These are phyloP conservation scores for Cadophora gregata DNA, from an alignment of 2,329 filamentous ascomycete species.

Conservation along the genomic window DNA sequence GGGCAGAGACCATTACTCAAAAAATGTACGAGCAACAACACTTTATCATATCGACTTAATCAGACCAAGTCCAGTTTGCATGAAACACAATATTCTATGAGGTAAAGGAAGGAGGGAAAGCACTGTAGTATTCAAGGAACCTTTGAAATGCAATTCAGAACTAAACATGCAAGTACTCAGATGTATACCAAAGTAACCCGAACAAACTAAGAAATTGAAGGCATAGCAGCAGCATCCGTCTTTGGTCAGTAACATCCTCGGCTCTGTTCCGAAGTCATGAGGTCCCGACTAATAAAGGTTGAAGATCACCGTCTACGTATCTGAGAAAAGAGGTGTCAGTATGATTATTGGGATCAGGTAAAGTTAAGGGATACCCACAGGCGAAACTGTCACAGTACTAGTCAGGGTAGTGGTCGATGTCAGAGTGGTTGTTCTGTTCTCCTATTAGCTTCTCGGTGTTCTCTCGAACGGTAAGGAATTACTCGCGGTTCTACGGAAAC, in stretches of 20 bases:
- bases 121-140: too few relatives aligned
- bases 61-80: not conserved
- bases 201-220: not conserved
- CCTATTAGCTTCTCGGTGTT: not conserved
- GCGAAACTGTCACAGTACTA: constrained; percentile 11
- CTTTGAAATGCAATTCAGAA: not conserved
- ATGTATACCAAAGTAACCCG: not conserved
- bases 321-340: not conserved
- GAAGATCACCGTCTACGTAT: not conserved
- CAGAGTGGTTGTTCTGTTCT: constrained; percentile 12
- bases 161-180: not conserved
- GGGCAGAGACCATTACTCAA: not conserved
- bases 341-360: not conserved
- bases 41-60: not conserved
- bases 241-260: not conserved
- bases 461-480: not conserved
- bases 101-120: too few relatives aligned
- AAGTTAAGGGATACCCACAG: not conserved
- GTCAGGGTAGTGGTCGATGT: constrained; percentile 10
- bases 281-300: not conserved
- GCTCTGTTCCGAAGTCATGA: not conserved
- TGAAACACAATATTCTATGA: not conserved
- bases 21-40: not conserved
- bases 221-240: not conserved
- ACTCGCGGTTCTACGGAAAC: not conserved